Conservation (phyloP, 345 rosid genomes). For the Durio zibethinus region DNA sequence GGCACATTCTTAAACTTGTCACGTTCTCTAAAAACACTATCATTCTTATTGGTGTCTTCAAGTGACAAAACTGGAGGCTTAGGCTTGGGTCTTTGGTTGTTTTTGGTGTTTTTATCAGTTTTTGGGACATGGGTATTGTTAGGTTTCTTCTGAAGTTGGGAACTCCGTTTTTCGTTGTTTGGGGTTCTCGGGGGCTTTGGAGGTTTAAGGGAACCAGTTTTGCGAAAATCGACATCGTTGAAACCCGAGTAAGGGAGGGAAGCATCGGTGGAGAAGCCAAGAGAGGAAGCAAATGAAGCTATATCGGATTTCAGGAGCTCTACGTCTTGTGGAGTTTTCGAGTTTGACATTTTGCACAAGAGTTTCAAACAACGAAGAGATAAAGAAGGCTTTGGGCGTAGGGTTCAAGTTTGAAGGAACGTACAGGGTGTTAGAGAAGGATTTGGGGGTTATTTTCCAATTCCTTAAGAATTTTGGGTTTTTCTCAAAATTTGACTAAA, state of each 20-base stretch:
- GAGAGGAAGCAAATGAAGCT: slow-evolving; percentile 76
- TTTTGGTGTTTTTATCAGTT: slow-evolving; percentile 3
- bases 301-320: slow-evolving; percentile 58
- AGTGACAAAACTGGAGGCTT: slow-evolving; percentile 59
- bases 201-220: slow-evolving; percentile 31
- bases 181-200: neutral
- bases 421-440: neutral
- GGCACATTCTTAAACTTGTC: slow-evolving; percentile 58
- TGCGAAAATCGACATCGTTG: slow-evolving; percentile 71
- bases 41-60: slow-evolving; percentile 28
- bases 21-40: neutral
- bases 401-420: neutral
- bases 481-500: neutral
- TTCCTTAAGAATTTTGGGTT: neutral
- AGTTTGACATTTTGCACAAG: slow-evolving; percentile 30
- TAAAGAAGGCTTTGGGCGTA: neutral
- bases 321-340: slow-evolving; percentile 25
- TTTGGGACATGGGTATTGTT: slow-evolving; percentile 19
- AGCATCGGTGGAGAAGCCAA: slow-evolving; percentile 66
- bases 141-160: slow-evolving; percentile 14
- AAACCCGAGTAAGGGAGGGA: slow-evolving; percentile 55
- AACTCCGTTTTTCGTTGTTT: neutral
- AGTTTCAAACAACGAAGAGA: neutral
- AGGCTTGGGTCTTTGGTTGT: slow-evolving; percentile 32
- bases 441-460: neutral